These are phyloP conservation scores for Ballota nigra DNA, from an alignment of 257 asterid species.

Conservation along the genomic window DNA sequence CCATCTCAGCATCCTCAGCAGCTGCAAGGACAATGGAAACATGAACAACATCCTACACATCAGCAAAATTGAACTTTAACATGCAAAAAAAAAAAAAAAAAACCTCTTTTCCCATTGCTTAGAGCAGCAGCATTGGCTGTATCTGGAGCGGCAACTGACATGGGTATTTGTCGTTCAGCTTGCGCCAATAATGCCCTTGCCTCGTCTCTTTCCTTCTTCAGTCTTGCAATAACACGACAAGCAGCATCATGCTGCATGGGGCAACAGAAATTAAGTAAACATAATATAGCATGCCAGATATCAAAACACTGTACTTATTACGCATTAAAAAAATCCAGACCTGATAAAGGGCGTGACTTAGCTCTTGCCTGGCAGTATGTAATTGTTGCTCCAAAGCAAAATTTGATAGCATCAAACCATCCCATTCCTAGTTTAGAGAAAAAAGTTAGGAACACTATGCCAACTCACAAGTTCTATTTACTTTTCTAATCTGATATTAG, in stretches of 20 bases:
- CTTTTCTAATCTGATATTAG: not conserved
- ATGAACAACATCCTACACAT: slow-evolving; percentile 21
- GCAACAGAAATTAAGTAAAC: slow-evolving; percentile 14
- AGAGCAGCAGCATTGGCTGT: slow-evolving; percentile 45
- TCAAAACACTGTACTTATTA: not conserved
- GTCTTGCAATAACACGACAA: slow-evolving; percentile 98
- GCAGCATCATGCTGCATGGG: slow-evolving; percentile 95
- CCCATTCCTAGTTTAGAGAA: slow-evolving; percentile 75
- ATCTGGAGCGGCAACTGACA: slow-evolving; percentile 39
- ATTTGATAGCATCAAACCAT: slow-evolving; percentile 94
- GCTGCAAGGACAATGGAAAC: slow-evolving; percentile 42
- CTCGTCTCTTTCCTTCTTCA: slow-evolving; percentile 96
- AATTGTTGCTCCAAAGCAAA: slow-evolving; percentile 91
- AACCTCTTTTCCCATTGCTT: slow-evolving; percentile 98
- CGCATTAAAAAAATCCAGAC: slow-evolving; percentile 32
- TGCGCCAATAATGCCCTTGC: slow-evolving; percentile 77
- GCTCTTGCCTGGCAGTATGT: slow-evolving; percentile 95
- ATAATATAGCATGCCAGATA: slow-evolving; percentile 3
- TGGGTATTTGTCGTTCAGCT: slow-evolving; percentile 86
- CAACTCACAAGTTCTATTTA: not conserved
- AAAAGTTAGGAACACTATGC: slow-evolving; percentile 2
- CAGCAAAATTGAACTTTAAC: not conserved
- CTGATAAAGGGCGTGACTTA: slow-evolving; percentile 98
- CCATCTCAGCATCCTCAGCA: slow-evolving; percentile 72
- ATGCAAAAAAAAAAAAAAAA: slow-evolving; percentile 9